Conservation (phyloP, 176 grass and related monocot genomes). For the Lolium rigidum region DNA sequence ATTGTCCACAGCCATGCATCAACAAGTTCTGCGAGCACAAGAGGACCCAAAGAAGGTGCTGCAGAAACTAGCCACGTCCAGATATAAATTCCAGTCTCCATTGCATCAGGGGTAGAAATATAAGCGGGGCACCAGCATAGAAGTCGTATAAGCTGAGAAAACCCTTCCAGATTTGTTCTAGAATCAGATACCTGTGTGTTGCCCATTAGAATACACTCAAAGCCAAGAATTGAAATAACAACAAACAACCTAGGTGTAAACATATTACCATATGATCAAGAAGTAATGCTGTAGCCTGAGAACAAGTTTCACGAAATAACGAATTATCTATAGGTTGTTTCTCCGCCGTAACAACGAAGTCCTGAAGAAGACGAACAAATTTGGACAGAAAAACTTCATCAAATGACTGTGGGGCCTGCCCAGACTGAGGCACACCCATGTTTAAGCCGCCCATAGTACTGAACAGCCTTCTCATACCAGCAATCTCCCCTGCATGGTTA, state of each 20-base stretch:
- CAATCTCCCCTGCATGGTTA: slow-evolving; percentile 98
- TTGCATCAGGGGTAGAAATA: slow-evolving; percentile 94
- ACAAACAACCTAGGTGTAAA: slow-evolving; percentile 25
- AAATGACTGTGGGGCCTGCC: slow-evolving; percentile 77
- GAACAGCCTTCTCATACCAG: slow-evolving; percentile 97
- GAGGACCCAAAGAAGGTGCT: slow-evolving; percentile 84
- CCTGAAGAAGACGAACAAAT: slow-evolving; percentile 89
- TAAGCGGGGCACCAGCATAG: slow-evolving; percentile 99
- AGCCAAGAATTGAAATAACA: slow-evolving; percentile 24
- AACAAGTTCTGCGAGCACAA: slow-evolving; percentile 95
- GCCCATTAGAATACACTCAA: slow-evolving; percentile 40
- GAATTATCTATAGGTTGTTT: slow-evolving; percentile 86
- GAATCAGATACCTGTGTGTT: slow-evolving; percentile 69
- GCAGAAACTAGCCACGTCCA: slow-evolving; percentile 99
- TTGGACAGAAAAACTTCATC: slow-evolving; percentile 91
- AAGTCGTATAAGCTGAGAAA: slow-evolving; percentile 95
- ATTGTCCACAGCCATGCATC: slow-evolving; percentile 99
- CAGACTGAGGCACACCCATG: slow-evolving; percentile 68
- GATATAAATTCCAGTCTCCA: slow-evolving; percentile 99
- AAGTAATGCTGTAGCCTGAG: slow-evolving; percentile 95
- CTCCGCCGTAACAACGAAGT: slow-evolving; percentile 90
- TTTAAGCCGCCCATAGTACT: slow-evolving; percentile 93
- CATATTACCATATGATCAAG: slow-evolving; percentile 87
- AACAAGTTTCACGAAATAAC: slow-evolving; percentile 96
- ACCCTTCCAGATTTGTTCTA: slow-evolving; percentile 84